phyloP scores from a whole-genome alignment of 2,329 filamentous ascomycete genomes.

The Fusarium scirpi region DNA sequence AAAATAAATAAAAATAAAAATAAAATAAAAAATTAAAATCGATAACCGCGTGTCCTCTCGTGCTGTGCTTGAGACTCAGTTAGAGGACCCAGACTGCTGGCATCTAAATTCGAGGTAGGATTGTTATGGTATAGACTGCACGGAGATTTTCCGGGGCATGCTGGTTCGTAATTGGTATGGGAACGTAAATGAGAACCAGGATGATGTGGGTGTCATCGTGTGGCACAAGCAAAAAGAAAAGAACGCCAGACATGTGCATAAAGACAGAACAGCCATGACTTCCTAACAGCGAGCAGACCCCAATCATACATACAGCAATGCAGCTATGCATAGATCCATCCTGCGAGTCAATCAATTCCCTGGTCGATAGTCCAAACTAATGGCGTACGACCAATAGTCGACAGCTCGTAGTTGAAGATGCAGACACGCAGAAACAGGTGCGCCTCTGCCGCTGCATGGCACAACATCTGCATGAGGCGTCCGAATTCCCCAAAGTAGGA shows the following conservation, averaged over 20 bases:
- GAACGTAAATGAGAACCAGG: not conserved
- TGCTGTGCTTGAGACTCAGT: not conserved
- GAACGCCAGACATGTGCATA: slow-evolving; percentile 17
- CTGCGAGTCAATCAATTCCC: slow-evolving; percentile 11
- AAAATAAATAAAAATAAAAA: too few relatives aligned
- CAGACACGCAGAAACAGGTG: slow-evolving; percentile 12
- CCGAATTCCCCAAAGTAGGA: slow-evolving; percentile 6
- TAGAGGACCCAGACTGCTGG: not conserved
- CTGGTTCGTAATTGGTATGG: not conserved
- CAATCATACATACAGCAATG: not conserved
- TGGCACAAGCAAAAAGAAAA: slow-evolving; percentile 10
- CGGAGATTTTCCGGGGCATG: slow-evolving; percentile 35
- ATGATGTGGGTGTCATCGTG: slow-evolving; percentile 22
- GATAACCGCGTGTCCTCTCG: not conserved
- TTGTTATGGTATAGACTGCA: not conserved
- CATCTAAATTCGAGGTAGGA: not conserved
- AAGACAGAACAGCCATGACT: slow-evolving; percentile 29
- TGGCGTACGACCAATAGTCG: not conserved
- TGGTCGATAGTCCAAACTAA: not conserved
- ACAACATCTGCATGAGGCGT: slow-evolving; percentile 9
- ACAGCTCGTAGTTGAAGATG: slow-evolving; percentile 19
- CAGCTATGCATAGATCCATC: slow-evolving; percentile 15
- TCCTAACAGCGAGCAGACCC: not conserved
- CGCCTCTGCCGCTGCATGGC: slow-evolving; percentile 32
- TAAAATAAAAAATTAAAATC: not conserved